phyloP scores from a whole-genome alignment of 164 flowering plant species.

The Chimonanthus salicifolius region DNA sequence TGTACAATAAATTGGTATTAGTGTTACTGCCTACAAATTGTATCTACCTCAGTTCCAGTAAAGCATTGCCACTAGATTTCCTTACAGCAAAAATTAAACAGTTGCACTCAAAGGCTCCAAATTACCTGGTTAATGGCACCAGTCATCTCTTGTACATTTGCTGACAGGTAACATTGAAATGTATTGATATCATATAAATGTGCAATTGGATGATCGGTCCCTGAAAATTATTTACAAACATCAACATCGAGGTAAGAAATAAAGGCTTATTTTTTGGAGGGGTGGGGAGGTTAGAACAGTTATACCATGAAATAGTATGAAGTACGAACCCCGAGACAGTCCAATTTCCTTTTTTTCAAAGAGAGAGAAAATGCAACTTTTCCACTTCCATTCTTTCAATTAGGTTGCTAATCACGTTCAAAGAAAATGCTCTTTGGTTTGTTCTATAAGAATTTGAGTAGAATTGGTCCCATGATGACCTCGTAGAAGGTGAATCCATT shows the following conservation, averaged over 20 bases:
- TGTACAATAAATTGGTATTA: background rate
- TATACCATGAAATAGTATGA: too few species aligned
- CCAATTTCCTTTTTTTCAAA: too few species aligned
- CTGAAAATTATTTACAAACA: slow-evolving; percentile 30
- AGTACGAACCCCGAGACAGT: too few species aligned
- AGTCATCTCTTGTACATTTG: slow-evolving; percentile 53
- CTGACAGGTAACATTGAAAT: slow-evolving; percentile 72
- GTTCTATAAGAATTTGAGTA: too few species aligned
- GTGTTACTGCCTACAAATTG: background rate
- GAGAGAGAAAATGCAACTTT: too few species aligned
- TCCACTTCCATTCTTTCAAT: too few species aligned
- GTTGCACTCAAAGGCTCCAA: background rate
- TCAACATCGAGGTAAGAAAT: slow-evolving; percentile 10
- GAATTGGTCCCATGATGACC: too few species aligned
- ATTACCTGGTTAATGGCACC: slow-evolving; percentile 81
- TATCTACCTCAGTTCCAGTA: background rate
- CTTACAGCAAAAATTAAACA: background rate
- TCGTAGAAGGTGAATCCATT: too few species aligned
- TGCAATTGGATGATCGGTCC: slow-evolving; percentile 79
- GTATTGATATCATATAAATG: slow-evolving; percentile 88
- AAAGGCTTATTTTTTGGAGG: background rate
- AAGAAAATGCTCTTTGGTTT: too few species aligned
- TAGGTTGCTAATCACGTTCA: too few species aligned
- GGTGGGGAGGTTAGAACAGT: too few species aligned
- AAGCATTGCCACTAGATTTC: slow-evolving; percentile 2